Conservation (phyloP, 768 basidiomycete species). For the Lentinus tigrinus region DNA sequence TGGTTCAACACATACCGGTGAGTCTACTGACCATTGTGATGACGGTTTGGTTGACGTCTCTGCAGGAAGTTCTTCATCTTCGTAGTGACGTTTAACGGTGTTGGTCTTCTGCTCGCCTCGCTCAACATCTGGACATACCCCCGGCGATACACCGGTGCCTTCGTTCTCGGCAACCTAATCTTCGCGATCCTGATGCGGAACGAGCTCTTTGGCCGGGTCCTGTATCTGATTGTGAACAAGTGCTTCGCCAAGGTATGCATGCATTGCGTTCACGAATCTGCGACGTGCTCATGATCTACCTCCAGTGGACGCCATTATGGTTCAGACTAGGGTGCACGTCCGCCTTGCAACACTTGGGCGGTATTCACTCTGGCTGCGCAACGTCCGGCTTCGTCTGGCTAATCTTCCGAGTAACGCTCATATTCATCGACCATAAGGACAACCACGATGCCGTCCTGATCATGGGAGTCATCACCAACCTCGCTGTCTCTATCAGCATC, state of each 20-base stretch:
- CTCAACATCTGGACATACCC: conserved; percentile 36
- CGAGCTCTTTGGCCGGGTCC: conserved; percentile 39
- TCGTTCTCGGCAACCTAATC: conserved; percentile 41
- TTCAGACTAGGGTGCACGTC: conserved; percentile 40
- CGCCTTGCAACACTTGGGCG: conserved; percentile 38
- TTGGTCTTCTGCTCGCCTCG: conserved; percentile 32
- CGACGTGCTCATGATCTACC: not conserved
- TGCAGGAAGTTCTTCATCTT: conserved; percentile 37
- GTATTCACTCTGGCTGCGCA: conserved; percentile 45
- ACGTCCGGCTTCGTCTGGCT: conserved; percentile 38
- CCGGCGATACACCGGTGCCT: conserved; percentile 34
- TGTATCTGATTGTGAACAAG: conserved; percentile 36
- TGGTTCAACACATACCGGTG: conserved; percentile 41
- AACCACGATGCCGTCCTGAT: conserved; percentile 37
- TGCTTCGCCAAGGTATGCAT: conserved; percentile 37
- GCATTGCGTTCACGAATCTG: not conserved
- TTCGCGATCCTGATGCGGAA: conserved; percentile 43
- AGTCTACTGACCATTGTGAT: not conserved
- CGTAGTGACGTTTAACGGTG: conserved; percentile 31
- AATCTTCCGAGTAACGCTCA: conserved; percentile 34
- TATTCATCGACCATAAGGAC: conserved; percentile 35
- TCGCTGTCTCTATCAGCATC: conserved; percentile 37
- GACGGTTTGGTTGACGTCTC: not conserved
- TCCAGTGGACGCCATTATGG: conserved; percentile 41
- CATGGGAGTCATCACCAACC: conserved; percentile 38